Conservation (phyloP, 441 rosid genomes). For the Populus hybrid region DNA sequence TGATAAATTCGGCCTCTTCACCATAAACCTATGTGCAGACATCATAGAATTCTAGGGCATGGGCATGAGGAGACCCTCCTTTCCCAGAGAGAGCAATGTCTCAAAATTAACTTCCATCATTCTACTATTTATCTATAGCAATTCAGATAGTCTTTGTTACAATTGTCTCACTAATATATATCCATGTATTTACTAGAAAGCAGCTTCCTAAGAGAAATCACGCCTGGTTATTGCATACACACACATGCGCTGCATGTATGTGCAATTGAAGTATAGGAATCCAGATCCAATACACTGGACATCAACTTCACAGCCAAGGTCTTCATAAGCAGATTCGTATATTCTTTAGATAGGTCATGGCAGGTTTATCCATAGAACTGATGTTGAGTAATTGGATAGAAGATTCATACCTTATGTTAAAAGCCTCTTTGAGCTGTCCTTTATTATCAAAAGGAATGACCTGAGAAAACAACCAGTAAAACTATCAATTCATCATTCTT, state of each 20-base stretch:
- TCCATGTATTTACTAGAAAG: no score
- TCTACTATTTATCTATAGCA: neutral
- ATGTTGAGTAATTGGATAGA: neutral
- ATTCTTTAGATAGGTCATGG: neutral
- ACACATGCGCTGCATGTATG: no score
- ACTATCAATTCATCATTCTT: conserved; percentile 3
- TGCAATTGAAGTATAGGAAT: neutral
- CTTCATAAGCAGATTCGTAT: neutral
- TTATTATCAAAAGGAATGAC: conserved; percentile 98
- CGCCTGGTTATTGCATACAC: no score
- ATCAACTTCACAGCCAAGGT: neutral
- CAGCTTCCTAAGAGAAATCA: no score
- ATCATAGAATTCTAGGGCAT: neutral
- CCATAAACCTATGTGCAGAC: neutral
- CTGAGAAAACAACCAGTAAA: conserved; percentile 35
- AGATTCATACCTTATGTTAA: conserved; percentile 71
- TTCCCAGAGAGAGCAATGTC: neutral
- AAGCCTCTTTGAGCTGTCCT: conserved; percentile 97
- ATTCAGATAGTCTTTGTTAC: neutral
- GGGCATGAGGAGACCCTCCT: neutral
- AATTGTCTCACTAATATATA: no score
- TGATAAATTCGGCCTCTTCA: neutral
- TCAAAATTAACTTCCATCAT: neutral
- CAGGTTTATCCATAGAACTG: neutral
- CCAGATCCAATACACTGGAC: neutral